Percentiles rank a stretch among this genome's conserved stretches.
phyloP scores from a whole-genome alignment of 2,329 filamentous ascomycete species.

The Colletotrichum trifolii region DNA sequence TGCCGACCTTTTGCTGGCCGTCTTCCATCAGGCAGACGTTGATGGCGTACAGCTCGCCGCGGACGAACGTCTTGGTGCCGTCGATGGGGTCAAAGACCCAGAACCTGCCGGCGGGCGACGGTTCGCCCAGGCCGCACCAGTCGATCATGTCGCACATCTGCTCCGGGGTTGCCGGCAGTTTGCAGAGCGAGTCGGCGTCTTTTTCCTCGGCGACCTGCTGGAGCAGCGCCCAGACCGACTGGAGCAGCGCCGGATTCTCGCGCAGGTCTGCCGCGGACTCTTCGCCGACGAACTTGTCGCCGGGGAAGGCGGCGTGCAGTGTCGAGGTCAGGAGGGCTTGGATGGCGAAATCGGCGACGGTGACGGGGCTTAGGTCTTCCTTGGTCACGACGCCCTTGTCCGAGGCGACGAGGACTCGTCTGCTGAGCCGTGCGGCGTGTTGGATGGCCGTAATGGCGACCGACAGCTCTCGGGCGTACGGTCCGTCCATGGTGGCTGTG shows the following conservation, averaged over 20 bases:
- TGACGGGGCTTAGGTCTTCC: constrained; percentile 67
- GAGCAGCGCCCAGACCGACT: constrained; percentile 61
- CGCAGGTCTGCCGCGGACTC: constrained; percentile 63
- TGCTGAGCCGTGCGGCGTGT: constrained; percentile 60
- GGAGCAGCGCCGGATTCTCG: constrained; percentile 53
- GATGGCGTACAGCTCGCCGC: constrained; percentile 66
- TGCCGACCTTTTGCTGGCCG: constrained; percentile 60
- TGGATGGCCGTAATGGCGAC: constrained; percentile 56
- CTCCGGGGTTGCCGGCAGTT: constrained; percentile 51
- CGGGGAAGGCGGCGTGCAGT: constrained; percentile 61
- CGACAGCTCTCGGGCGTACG: constrained; percentile 54
- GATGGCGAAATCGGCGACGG: constrained; percentile 69
- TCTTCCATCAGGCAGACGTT: constrained; percentile 65
- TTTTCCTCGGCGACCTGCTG: constrained; percentile 45
- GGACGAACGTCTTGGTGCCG: constrained; percentile 67
- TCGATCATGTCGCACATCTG: constrained; percentile 66
- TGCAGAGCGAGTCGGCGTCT: constrained; percentile 42
- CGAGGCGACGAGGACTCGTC: constrained; percentile 56
- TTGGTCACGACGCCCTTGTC: constrained; percentile 65
- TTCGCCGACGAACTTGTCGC: constrained; percentile 65
- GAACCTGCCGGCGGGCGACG: constrained; percentile 50
- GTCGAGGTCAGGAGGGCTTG: constrained; percentile 65
- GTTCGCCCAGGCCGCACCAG: constrained; percentile 57
- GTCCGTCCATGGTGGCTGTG: constrained; percentile 51
- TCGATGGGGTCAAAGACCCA: constrained; percentile 73